Percentiles rank a stretch among this genome's conserved stretches.
Evolutionary conservation across 805 yeast species (phyloP).

Genomic region (Jamesozyma jinghongensis): DNA sequence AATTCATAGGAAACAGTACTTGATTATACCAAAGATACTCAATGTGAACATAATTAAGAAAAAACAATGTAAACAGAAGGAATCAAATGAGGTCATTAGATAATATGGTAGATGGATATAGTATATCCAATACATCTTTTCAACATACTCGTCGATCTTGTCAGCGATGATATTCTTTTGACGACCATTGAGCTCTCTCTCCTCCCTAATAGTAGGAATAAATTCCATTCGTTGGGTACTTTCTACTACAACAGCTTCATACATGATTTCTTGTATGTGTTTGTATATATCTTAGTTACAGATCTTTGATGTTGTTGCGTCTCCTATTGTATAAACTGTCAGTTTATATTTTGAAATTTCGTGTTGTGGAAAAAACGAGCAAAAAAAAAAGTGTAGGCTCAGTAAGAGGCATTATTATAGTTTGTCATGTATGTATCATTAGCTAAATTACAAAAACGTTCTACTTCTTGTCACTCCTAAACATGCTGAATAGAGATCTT

Average conservation of each 20-base stretch:
- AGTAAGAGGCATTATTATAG: too few species aligned
- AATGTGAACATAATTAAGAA: slow-evolving; percentile 32
- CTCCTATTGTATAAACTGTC: background rate
- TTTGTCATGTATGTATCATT: too few species aligned
- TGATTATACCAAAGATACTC: slow-evolving; percentile 32
- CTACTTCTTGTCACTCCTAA: slow-evolving; percentile 15
- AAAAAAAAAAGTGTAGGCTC: background rate
- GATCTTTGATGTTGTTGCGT: background rate
- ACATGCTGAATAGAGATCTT: slow-evolving; percentile 24
- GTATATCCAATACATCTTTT: slow-evolving; percentile 36
- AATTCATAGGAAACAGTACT: slow-evolving; percentile 23
- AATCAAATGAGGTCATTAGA: slow-evolving; percentile 36
- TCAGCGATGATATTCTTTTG: slow-evolving; percentile 12
- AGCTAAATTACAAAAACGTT: too few species aligned
- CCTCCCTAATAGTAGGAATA: slow-evolving; percentile 10
- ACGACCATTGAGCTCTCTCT: slow-evolving; percentile 8
- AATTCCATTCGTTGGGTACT: slow-evolving; percentile 2
- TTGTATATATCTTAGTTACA: background rate
- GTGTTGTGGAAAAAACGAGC: background rate
- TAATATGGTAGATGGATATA: slow-evolving; percentile 38
- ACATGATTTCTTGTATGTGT: background rate
- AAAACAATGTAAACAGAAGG: slow-evolving; percentile 33
- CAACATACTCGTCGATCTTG: slow-evolving; percentile 24
- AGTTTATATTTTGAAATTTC: background rate
- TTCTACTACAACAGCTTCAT: background rate